Evolutionary conservation across 495 filamentous ascomycete species (phyloP), one percentile per base, ranked within the genome.

Genomic region (Saxophila tyrrhenica): DNA sequence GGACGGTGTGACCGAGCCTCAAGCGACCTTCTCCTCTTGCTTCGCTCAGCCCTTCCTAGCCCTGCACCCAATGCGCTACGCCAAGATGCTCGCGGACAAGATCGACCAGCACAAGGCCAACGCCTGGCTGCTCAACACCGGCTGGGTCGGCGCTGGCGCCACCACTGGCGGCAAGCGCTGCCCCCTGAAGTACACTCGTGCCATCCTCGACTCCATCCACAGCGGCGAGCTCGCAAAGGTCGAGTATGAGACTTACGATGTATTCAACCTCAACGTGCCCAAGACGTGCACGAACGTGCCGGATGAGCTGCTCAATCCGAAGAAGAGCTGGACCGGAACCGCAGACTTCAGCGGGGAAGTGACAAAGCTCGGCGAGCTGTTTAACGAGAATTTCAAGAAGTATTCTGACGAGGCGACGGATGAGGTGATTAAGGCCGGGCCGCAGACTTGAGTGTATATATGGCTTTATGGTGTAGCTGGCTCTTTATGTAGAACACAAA

Each of bases 1-100:
- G 74, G 86, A 96, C 50, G 92, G 92, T 69, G 81, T 98, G 50
- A 87, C 86, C 16, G 92, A 98, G 75, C 92, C 92, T 61, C 86
- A 95, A 74, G 92, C 92, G 2, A 98, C 92, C 63, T 98, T 98
- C 85, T 95, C 89, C 17, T 94, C 91, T 25, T 98, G 92, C 84
- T 98, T 98, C 73, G 92, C 94, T 46, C 92, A 98, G 74, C 92
- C 92, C 55, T 98, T 98, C 88, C 77, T 98, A 62, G 92, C 92
- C 46, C 83, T 98, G 45, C 94, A 97, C 79, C 92, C 92, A 58
- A 98, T 98, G 94, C 85, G 90, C 71, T 98, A 98, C 72, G 92
- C 92, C 56, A 81, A 80, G 72, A 98, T 98, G 92, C 77, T 98
- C 39, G 91, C 94, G 46, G 88, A 95, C 63, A 97, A 97, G 83